Evolutionary conservation across 257 asterid species (phyloP).

Genomic region (Primulina huaijiensis): DNA sequence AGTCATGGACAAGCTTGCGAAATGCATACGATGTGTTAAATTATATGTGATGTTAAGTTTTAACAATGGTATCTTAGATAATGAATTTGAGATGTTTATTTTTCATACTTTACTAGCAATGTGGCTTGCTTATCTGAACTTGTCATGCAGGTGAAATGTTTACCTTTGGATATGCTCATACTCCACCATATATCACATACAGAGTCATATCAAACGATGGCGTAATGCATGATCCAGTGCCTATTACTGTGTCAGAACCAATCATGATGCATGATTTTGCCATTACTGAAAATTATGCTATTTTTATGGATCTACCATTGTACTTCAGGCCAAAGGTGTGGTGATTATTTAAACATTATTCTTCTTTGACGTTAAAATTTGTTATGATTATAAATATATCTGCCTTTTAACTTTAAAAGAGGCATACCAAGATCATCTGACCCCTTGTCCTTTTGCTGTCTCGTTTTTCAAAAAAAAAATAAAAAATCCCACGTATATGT

Average conservation of each 20-base stretch:
- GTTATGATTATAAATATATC: background rate
- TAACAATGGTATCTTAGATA: conserved; percentile 6
- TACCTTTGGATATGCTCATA: conserved; percentile 81
- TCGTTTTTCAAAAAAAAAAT: no score
- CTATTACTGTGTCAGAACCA: conserved; percentile 75
- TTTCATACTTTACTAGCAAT: background rate
- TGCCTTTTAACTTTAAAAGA: background rate
- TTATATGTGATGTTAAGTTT: conserved; percentile 10
- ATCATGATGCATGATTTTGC: conserved; percentile 99
- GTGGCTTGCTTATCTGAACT: conserved; percentile 22
- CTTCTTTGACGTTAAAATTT: conserved; percentile 8
- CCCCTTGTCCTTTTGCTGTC: background rate
- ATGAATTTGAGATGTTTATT: background rate
- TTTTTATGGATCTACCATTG: conserved; percentile 92
- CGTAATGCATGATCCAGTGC: conserved; percentile 87
- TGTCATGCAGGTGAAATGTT: conserved; percentile 85
- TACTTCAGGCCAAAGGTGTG: conserved; percentile 78
- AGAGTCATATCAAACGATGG: conserved; percentile 94
- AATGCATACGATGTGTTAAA: conserved; percentile 9
- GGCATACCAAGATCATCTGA: background rate
- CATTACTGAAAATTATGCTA: conserved; percentile 91
- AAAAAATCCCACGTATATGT: background rate
- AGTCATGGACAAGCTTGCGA: background rate
- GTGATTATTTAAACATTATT: conserved; percentile 15
- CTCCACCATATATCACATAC: conserved; percentile 78